Evolutionary conservation across 305 asterid genomes (phyloP).

Genomic region (Fraxinus baroniana): DNA sequence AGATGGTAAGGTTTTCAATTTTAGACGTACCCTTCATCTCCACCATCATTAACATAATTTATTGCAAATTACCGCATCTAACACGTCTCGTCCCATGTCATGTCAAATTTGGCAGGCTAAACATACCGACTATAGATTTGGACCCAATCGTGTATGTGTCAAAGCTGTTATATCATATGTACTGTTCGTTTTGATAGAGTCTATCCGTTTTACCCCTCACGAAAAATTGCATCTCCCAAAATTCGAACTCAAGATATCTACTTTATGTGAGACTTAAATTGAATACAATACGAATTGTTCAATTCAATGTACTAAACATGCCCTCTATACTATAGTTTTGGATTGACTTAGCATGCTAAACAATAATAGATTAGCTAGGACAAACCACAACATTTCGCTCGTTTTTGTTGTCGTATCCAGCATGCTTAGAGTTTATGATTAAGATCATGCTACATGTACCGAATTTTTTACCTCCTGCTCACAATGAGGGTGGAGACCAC

Average conservation of each 20-base stretch:
- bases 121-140: not conserved
- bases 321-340: too few relatives aligned
- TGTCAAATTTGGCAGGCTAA: not conserved
- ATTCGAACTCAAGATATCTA: not conserved
- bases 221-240: not conserved
- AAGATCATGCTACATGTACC: too few relatives aligned
- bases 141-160: not conserved
- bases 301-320: not conserved
- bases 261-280: not conserved
- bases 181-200: not conserved
- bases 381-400: not conserved
- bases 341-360: not conserved
- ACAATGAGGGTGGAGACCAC: too few relatives aligned
- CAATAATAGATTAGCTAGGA: not conserved
- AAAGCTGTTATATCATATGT: not conserved
- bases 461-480: too few relatives aligned
- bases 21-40: not conserved
- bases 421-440: not conserved
- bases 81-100: not conserved
- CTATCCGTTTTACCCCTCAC: not conserved
- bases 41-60: not conserved
- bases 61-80: not conserved
- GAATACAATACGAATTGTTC: not conserved
- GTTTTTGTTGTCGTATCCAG: not conserved
- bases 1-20: slow-evolving; percentile 54